A percentile compares a stretch with the other conserved stretches of the same genome.
Conservation (phyloP, 192 early-diverging fungal species). For the Gorgonomyces haynaldii region DNA sequence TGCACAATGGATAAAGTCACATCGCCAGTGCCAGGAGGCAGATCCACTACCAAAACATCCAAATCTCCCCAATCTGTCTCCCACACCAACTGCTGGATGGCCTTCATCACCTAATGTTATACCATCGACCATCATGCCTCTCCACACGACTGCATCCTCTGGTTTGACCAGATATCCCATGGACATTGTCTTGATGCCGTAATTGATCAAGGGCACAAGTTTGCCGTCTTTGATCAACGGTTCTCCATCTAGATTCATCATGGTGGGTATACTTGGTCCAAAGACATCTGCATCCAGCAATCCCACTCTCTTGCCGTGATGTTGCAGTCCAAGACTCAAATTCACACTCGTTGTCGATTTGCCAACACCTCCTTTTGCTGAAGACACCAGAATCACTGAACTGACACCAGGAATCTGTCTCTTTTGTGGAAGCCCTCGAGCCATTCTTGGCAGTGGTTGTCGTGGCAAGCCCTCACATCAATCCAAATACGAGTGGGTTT, state of each 20-base stretch:
- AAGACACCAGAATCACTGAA: conserved; percentile 68
- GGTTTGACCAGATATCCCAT: conserved; percentile 78
- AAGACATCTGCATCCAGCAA: conserved; percentile 87
- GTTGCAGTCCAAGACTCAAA: conserved; percentile 54
- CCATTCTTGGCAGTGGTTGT: neutral
- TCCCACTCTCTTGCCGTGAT: conserved; percentile 46
- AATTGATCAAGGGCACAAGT: conserved; percentile 64
- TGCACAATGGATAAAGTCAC: conserved; percentile 75
- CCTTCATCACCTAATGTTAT: conserved; percentile 65
- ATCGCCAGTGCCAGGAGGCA: conserved; percentile 92
- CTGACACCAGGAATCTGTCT: conserved; percentile 58
- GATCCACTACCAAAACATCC: conserved; percentile 76
- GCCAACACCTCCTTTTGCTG: conserved; percentile 86
- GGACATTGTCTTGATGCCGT: conserved; percentile 80
- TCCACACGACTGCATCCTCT: conserved; percentile 72
- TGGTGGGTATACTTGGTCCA: conserved; percentile 74
- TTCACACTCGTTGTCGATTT: conserved; percentile 85
- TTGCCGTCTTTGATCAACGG: conserved; percentile 36
- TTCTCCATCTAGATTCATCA: conserved; percentile 71
- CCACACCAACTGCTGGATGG: conserved; percentile 71
- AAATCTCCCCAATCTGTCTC: conserved; percentile 69
- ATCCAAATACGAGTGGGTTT: conserved; percentile 2
- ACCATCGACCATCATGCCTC: conserved; percentile 69
- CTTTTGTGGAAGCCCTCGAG: conserved; percentile 57
- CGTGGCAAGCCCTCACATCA: neutral